Base-by-base conservation (phyloP, 306 rosid species). In the Rosa rugosa region DNA sequence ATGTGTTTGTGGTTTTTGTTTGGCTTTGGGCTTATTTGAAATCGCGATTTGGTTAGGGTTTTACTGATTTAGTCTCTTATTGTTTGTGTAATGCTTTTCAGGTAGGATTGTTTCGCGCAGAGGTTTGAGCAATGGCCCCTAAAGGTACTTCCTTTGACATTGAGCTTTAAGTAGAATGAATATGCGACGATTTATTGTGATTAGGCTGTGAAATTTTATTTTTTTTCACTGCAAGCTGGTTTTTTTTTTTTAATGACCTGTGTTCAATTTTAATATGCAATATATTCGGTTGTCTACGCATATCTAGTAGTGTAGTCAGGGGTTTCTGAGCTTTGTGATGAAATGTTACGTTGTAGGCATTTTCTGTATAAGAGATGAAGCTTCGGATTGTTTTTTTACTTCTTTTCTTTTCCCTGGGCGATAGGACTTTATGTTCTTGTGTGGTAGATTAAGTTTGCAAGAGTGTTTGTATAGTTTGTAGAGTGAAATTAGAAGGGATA, bases 61-160 rank as follows among this genome's bases (percentile, higher is more conserved):
- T 11, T 18, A 4, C 23, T 53, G 23, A 23, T 45, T n/a, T n/a
- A 5, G 11, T 49, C 16, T 56, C 3, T 56, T 44, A 8, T n/a
- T 27, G 14, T 54, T 60, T 18, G 41, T 0, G 8, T 3, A 0
- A 22, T 75, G 36, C 34, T 31, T 47, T 7, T 57, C 50, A 76
- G 84, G 54, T 76, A 34, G 80, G 79, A 69, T 54, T 69, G 76
- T 62, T 81, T 69, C 45, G 13, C 46, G 25, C 49, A 50, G 77
- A 62, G 74, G 50, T 81, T 70, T 69, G 74, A 71, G 80, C 69
- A 81, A 81, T 81, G 84, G 84, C 78, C 20, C 84, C 84, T 41
- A 81, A 81, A 76, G 84, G 84, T 81, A 76, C 40, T 8, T 47
- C 14, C 57, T 79, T 45, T 71, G 4, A n/a, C 77, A 17, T 49